Evolutionary conservation across 371 early-diverging fungal species (phyloP), one percentile per base, ranked within the genome.

Genomic region (Thermomucor indicae-seudaticae): DNA sequence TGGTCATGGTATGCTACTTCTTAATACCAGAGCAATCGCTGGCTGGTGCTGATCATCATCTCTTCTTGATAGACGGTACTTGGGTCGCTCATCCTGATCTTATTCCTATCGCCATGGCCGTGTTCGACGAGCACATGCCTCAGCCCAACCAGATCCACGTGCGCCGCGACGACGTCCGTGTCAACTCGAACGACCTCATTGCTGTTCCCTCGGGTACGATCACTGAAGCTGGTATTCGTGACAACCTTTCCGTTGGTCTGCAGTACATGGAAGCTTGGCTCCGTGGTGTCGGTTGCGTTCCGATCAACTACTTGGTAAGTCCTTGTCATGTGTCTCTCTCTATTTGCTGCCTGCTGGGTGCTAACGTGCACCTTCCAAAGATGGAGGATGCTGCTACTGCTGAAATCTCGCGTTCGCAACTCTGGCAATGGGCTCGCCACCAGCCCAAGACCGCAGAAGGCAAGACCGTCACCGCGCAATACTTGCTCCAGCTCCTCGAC

Each of bases 51-150:
- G 20, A 39, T 6, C 6, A 17, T 6, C 39, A n/a, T 8, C 29
- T 46, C 11, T 46, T 46, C 34, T 19, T 20, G 29, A 12, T 45
- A 10, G 92, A 92, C 59, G 92, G 96, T 51, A 95, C 96, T 35
- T 96, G 97, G 97, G 93, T 97, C 29, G 98, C 98, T 34, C 98
- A 97, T 65, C 98, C 98, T 20, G 96, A 86, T 51, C 83, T 97
- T 12, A 91, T 93, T 58, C 81, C 79, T 62, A 70, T 97, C 49
- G 96, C 96, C 45, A 74, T 84, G 35, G 85, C 80, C 34, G 78
- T 92, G 61, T 97, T 97, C 57, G 81, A 96, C 82, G 78, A 88
- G 68, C 79, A 95, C 78, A 96, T 97, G 95, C 90, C 93, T 38
- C 83, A 84, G 54, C 92, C 98, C 52, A 96, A 97, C 83, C 97